phyloP scores from a whole-genome alignment of 495 filamentous ascomycete genomes.

The Acidomyces sp. region DNA sequence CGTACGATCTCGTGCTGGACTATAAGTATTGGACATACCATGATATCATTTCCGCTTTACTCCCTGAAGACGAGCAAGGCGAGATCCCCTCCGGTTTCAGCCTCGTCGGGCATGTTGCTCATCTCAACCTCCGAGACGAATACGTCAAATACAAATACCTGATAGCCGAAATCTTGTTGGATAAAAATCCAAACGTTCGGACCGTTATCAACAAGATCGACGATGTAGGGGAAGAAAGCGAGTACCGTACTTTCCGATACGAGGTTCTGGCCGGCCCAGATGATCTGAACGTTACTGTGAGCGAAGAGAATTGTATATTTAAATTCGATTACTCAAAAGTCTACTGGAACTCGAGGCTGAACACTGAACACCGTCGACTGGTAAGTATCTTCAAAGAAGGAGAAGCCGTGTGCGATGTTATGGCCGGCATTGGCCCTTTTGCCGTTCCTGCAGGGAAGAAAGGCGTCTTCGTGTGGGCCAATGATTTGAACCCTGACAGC shows the following conservation, averaged over 20 bases:
- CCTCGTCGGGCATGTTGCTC: conserved; percentile 76
- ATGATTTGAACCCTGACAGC: conserved; percentile 90
- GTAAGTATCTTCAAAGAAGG: conserved; percentile 65
- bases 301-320: conserved; percentile 50
- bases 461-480: conserved; percentile 88
- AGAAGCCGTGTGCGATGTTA: conserved; percentile 88
- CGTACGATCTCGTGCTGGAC: conserved; percentile 60
- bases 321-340: conserved; percentile 72
- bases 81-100: conserved; percentile 82
- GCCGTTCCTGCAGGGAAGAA: conserved; percentile 83
- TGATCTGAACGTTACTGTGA: conserved; percentile 66
- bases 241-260: conserved; percentile 86
- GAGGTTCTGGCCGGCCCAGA: conserved; percentile 74
- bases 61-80: conserved; percentile 54
- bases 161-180: conserved; percentile 68
- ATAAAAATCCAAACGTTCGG: conserved; percentile 67
- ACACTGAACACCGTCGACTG: conserved; percentile 75
- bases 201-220: conserved; percentile 96
- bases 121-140: conserved; percentile 74
- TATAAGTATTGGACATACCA: conserved; percentile 79
- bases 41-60: conserved; percentile 66
- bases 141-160: conserved; percentile 72
- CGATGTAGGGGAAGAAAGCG: conserved; percentile 67
- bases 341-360: conserved; percentile 90
- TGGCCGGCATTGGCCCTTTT: conserved; percentile 96